Evolutionary conservation across 805 yeast species (phyloP).

Genomic region (Schizosaccharomyces osmophilus): DNA sequence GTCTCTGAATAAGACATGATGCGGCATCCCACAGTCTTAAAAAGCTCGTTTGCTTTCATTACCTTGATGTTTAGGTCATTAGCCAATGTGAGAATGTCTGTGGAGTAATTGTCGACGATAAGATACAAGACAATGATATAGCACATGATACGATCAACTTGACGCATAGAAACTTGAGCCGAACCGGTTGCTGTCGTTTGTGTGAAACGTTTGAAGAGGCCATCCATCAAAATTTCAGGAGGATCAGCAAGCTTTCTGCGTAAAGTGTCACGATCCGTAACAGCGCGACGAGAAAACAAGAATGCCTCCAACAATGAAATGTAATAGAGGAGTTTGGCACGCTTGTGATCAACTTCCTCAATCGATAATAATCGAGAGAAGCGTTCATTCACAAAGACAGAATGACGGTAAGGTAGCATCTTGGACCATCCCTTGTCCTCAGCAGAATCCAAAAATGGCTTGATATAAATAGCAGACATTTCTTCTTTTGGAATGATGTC

Average conservation of each 20-base stretch:
- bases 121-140: constrained; percentile 46
- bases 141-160: constrained; percentile 69
- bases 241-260: constrained; percentile 36
- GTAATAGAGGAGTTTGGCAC: constrained; percentile 47
- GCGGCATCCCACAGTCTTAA: constrained; percentile 60
- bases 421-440: constrained; percentile 12
- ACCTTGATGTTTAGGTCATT: constrained; percentile 66
- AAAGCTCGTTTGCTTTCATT: constrained; percentile 26
- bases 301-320: constrained; percentile 60
- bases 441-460: constrained; percentile 22
- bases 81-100: constrained; percentile 61
- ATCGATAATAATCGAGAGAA: constrained; percentile 13
- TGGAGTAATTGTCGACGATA: constrained; percentile 49
- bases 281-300: constrained; percentile 43
- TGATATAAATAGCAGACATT: constrained; percentile 37
- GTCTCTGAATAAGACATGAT: constrained; percentile 37
- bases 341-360: background rate
- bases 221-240: constrained; percentile 50
- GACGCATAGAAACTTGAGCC: constrained; percentile 48
- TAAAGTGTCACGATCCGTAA: constrained; percentile 32
- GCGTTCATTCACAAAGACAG: constrained; percentile 3
- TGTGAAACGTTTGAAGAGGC: constrained; percentile 48
- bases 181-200: constrained; percentile 27
- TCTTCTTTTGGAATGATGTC: constrained; percentile 48
- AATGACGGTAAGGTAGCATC: constrained; percentile 5